Base-by-base conservation (phyloP, 371 early-diverging fungal species). In the Cokeromyces recurvatus region DNA sequence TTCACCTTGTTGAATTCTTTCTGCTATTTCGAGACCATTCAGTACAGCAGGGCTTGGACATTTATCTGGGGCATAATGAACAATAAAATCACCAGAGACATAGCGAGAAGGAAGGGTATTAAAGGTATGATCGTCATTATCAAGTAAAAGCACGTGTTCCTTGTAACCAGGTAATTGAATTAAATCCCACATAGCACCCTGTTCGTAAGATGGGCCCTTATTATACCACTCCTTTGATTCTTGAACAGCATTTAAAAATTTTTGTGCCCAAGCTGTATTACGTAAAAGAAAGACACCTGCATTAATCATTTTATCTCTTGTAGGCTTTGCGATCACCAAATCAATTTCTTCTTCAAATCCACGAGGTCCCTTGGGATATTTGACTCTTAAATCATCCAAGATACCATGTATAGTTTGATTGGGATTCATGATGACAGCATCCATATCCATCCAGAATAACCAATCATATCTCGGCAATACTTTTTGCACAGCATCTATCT, bases 401-500 rank as follows among this genome's bases (percentile, higher is more conserved):
- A 59, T 45, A 21, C 38, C 41, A 34, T 59, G 59, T 4, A 59
- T 46, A 4, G 76, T 66, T 21, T 52, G 51, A 20, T 68, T 55
- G 15, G 63, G 47, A 57, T 84, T 65, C 50, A 74, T 68, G 16
- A 84, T 66, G 12, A 84, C 73, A 4, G 82, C 79, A 50, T 84
- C 82, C 81, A 81, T 81, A 53, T 84, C 84, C 60, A 79, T 57
- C 84, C 84, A 84, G 23, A 84, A 71, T 8, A 84, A 37, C 84
- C 84, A 84, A 22, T 84, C 78, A 46, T 84, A 84, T 31, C 78
- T 71, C 3, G 82, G 84, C 12, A 84, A 42, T 8, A 68, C 60
- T 46, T 81, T 84, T 57, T 84, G 77, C 10, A 84, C 64, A 9
- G 64, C 76, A 43, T 79, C 79, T 42, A 84, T 64, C 52, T 81